Evolutionary conservation across 495 filamentous ascomycete genomes (phyloP).

Genomic region (Aspergillus sparsus): DNA sequence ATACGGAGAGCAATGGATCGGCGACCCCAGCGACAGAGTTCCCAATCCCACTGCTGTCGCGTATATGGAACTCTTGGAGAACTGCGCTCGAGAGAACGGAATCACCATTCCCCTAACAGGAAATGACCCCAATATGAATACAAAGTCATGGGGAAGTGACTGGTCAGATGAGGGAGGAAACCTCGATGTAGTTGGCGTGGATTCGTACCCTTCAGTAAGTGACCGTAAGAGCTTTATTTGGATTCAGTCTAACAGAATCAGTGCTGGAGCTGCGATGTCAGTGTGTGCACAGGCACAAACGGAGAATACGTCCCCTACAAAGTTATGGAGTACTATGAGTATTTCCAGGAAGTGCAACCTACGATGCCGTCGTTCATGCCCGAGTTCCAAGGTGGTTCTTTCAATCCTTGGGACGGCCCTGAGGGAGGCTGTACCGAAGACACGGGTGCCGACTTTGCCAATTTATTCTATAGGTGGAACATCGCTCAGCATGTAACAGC

Average conservation of each 20-base stretch:
- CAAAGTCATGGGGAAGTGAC: slow-evolving; percentile 55
- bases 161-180: slow-evolving; percentile 55
- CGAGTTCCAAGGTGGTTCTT: slow-evolving; percentile 66
- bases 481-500: slow-evolving; percentile 56
- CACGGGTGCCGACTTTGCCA: slow-evolving; percentile 54
- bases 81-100: slow-evolving; percentile 50
- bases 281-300: slow-evolving; percentile 57
- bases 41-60: slow-evolving; percentile 50
- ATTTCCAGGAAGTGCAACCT: slow-evolving; percentile 53
- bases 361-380: slow-evolving; percentile 60
- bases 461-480: slow-evolving; percentile 60
- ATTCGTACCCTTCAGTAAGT: slow-evolving; percentile 56
- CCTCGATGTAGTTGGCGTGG: slow-evolving; percentile 58
- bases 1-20: slow-evolving; percentile 57
- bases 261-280: slow-evolving; percentile 62
- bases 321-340: slow-evolving; percentile 54
- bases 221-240: not conserved
- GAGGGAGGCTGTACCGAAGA: slow-evolving; percentile 52
- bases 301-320: slow-evolving; percentile 56
- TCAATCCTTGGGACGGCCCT: slow-evolving; percentile 62
- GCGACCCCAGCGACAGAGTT: slow-evolving; percentile 36
- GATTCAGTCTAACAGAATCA: slow-evolving; percentile 13
- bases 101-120: slow-evolving; percentile 55
- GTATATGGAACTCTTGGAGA: slow-evolving; percentile 60
- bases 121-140: slow-evolving; percentile 57